Evolutionary conservation across 768 basidiomycete genomes (phyloP).

Genomic region (Pholiota conissans): DNA sequence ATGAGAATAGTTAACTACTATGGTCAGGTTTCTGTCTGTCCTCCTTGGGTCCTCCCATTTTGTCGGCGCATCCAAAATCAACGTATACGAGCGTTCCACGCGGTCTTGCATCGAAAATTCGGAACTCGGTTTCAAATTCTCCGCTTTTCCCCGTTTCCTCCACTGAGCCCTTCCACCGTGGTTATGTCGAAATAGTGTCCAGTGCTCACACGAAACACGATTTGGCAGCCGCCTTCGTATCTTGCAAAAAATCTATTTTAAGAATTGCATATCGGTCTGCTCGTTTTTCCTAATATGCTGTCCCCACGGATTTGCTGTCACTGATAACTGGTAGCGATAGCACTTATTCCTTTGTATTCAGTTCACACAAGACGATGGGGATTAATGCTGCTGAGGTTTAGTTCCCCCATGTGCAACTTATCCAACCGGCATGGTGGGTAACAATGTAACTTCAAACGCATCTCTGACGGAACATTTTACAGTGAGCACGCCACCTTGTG

Average conservation of each 20-base stretch:
- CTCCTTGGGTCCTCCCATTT: not conserved
- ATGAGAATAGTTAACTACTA: not conserved
- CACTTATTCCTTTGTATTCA: too few species aligned
- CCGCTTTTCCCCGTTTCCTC: not conserved
- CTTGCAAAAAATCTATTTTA: not conserved
- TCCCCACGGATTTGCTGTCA: too few species aligned
- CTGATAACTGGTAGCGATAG: too few species aligned
- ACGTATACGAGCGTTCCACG: not conserved
- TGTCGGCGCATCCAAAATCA: not conserved
- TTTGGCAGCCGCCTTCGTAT: not conserved
- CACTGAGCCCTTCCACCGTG: not conserved
- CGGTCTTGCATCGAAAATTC: not conserved
- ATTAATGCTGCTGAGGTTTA: too few species aligned
- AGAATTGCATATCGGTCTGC: not conserved
- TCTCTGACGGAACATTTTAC: conserved; percentile 2
- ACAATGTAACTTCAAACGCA: not conserved
- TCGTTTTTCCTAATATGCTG: not conserved
- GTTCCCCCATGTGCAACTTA: too few species aligned
- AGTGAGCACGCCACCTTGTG: conserved; percentile 4
- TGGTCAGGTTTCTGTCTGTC: not conserved
- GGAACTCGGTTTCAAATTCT: not conserved
- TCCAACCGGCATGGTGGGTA: too few species aligned
- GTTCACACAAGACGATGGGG: too few species aligned
- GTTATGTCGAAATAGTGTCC: not conserved
- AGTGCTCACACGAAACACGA: not conserved